Conservation (phyloP, 108 stramenopile genomes). For the Skeletonema menzelii region DNA sequence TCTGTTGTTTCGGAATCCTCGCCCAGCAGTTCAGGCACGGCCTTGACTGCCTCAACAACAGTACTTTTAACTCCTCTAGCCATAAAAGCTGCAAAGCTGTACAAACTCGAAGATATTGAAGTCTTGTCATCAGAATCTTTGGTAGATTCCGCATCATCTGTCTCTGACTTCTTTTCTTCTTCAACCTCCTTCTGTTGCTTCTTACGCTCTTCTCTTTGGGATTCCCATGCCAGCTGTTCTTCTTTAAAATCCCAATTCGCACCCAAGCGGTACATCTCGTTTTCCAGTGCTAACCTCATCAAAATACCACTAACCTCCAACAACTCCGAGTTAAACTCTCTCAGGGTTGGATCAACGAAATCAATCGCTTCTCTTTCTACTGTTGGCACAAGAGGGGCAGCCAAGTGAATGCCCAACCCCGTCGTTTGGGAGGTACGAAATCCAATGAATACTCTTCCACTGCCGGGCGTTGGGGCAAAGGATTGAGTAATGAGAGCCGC, state of each 20-base stretch:
- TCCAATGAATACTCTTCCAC: slow-evolving; percentile 78
- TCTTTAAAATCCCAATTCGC: slow-evolving; percentile 40
- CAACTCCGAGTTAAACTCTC: slow-evolving; percentile 70
- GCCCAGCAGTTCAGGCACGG: slow-evolving; percentile 30
- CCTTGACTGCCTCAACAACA: slow-evolving; percentile 54
- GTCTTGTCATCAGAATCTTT: slow-evolving; percentile 8
- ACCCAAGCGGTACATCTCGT: slow-evolving; percentile 59
- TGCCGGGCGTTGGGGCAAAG: slow-evolving; percentile 62
- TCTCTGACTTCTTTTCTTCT: slow-evolving; percentile 1
- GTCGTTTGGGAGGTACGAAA: slow-evolving; percentile 85
- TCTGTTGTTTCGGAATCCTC: slow-evolving; percentile 63
- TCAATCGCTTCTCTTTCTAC: slow-evolving; percentile 87
- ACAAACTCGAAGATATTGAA: slow-evolving; percentile 47
- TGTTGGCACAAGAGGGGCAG: slow-evolving; percentile 81
- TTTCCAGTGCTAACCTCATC: slow-evolving; percentile 62
- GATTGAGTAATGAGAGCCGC: slow-evolving; percentile 55
- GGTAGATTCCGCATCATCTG: slow-evolving; percentile 12
- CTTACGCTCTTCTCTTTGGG: slow-evolving; percentile 14
- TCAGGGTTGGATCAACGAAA: slow-evolving; percentile 69
- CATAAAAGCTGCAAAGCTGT: slow-evolving; percentile 80
- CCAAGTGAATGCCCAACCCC: slow-evolving; percentile 71
- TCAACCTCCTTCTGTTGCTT: slow-evolving; percentile 6
- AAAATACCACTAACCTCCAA: slow-evolving; percentile 70
- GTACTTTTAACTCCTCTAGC: slow-evolving; percentile 70
- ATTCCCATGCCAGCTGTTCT: slow-evolving; percentile 40